Conservation (phyloP, 2,329 filamentous ascomycete genomes). For the Penicillium sclerotigenum region DNA sequence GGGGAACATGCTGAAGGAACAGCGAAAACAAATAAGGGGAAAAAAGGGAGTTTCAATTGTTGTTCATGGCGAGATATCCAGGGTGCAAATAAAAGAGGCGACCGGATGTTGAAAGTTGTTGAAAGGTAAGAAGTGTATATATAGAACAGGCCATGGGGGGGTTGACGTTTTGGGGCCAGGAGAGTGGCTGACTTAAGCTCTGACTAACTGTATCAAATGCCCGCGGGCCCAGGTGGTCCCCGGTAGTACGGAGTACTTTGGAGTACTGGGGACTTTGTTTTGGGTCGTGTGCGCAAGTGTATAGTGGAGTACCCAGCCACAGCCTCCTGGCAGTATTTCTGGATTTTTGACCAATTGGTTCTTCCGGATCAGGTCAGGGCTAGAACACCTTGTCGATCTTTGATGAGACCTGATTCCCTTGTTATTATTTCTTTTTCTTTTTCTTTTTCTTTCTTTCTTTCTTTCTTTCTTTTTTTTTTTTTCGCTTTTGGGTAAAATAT, state of each 20-base stretch:
- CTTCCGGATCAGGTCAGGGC: conserved; percentile 18
- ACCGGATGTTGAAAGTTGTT: conserved; percentile 9
- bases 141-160: conserved; percentile 10
- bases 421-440: neutral
- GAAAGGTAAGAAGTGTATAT: conserved; percentile 9
- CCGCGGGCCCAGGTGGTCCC: no score
- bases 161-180: conserved; percentile 22
- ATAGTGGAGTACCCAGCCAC: conserved; percentile 8
- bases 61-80: conserved; percentile 18
- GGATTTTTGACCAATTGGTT: conserved; percentile 12
- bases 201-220: conserved; percentile 1
- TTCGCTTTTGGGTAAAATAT: neutral
- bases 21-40: neutral
- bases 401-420: neutral
- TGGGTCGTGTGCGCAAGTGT: conserved; percentile 1
- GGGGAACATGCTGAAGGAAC: conserved; percentile 27
- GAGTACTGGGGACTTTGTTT: conserved; percentile 3
- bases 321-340: neutral
- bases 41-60: conserved; percentile 8
- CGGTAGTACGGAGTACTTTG: no score
- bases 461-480: no score
- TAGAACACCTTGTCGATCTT: conserved; percentile 17
- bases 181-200: conserved; percentile 25
- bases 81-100: conserved; percentile 8
- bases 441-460: no score